Conservation (phyloP, 257 asterid genomes). For the Solanum corneliomulleri region DNA sequence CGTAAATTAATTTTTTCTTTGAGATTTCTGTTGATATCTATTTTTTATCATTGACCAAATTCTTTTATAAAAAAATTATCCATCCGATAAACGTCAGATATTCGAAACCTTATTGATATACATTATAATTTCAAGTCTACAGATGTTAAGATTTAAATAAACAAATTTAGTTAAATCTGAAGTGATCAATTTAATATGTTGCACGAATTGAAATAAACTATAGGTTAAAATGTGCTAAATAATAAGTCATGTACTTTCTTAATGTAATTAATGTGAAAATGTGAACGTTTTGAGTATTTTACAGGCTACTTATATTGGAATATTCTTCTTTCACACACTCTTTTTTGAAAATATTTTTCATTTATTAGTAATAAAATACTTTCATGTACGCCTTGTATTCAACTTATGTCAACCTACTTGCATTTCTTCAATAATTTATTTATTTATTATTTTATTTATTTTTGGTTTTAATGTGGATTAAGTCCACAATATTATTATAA, state of each 20-base stretch:
- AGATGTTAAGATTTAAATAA: too few species aligned
- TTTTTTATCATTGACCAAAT: neutral
- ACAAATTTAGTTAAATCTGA: neutral
- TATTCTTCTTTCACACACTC: neutral
- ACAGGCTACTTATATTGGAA: neutral
- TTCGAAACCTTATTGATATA: neutral
- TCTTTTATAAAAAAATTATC: neutral
- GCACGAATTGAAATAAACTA: neutral
- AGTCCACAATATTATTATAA: too few species aligned
- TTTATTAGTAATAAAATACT: neutral
- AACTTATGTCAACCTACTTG: neutral
- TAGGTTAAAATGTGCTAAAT: neutral
- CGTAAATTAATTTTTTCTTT: neutral
- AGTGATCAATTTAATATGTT: neutral
- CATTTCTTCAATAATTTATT: neutral
- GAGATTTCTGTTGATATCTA: neutral
- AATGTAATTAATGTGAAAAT: neutral
- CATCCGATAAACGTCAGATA: neutral
- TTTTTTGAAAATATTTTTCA: neutral
- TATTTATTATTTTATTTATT: too few species aligned
- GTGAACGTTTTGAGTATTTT: neutral
- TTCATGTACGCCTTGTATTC: neutral
- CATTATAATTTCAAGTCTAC: neutral
- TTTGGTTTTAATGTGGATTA: too few species aligned
- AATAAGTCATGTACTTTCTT: neutral